Base-by-base conservation (phyloP, 805 yeast genomes). In the Saccharomycopsis fibuligera region DNA sequence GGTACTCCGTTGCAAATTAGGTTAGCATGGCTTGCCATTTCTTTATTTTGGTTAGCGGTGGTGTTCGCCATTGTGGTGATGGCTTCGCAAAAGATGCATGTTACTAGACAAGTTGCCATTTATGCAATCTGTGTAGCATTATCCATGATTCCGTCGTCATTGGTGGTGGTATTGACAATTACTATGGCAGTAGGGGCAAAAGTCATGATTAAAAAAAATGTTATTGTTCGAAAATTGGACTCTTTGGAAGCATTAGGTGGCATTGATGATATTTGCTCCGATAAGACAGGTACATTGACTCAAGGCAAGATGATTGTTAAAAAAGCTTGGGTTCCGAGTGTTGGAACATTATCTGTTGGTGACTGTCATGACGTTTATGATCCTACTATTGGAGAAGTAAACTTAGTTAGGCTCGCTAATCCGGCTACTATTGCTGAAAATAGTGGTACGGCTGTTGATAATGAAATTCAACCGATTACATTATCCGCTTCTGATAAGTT, bases 101-200 rank as follows among this genome's bases (percentile, higher is more conserved):
- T 87, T n/a, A 80, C 78, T 56, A 76, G 73, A 49, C 87, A 86
- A 57, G 93, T 87, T 35, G 95, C 95, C 12, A 80, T 87, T 43
- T 87, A 87, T 61, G 96, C 96, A 23, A 82, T 88, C 59, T 87
- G 95, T 67, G 90, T 85, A 42, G 85, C 58, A 0, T 68, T 84
- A 42, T 79, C 90, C 4, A 85, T 85, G 88, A 84, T 84, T 55
- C 93, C 93, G 2, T 83, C 89, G 2, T 81, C 90, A 0, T 70
- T 84, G 57, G 81, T 83, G 53, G 93, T 84, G 19, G 93, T 84
- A 22, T 72, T 84, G 52, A 84, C 93, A n/a, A 83, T 85, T 55
- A 84, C 91, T 1, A 84, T 85, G 90, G 88, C 91, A 1, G 81
- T 81, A 57, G 84, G 95, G 54, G 80, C 96, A 54, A 78, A 79